These are phyloP conservation scores for Magnolia sinica DNA, from an alignment of 164 flowering plant genomes.

Conservation along the genomic window DNA sequence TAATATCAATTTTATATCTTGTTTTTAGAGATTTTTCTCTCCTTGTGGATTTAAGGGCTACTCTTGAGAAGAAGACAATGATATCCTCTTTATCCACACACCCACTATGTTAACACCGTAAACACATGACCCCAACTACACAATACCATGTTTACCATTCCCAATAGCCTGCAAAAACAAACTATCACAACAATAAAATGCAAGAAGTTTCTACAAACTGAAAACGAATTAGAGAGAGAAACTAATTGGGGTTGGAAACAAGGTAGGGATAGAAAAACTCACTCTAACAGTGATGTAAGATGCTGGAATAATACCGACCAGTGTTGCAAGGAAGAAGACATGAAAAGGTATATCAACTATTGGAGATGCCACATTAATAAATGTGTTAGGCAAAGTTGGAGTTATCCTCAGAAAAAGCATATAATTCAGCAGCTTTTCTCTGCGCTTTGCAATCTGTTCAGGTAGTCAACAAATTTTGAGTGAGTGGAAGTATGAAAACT, in stretches of 20 bases:
- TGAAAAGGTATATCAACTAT: slow-evolving; percentile 86
- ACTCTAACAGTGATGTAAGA: slow-evolving; percentile 79
- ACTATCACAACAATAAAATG: too few species aligned
- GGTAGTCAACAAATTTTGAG: background rate
- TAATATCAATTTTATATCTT: too few species aligned
- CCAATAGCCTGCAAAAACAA: too few species aligned
- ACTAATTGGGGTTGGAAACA: too few species aligned
- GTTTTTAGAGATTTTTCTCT: too few species aligned
- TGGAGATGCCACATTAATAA: slow-evolving; percentile 90
- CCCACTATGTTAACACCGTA: too few species aligned
- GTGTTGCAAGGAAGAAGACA: slow-evolving; percentile 70
- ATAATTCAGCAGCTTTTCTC: slow-evolving; percentile 51
- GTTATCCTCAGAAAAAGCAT: slow-evolving; percentile 65
- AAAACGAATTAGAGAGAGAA: background rate
- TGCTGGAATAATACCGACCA: slow-evolving; percentile 83
- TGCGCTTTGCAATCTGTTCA: slow-evolving; percentile 68
- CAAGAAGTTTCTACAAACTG: background rate
- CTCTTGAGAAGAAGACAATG: too few species aligned
- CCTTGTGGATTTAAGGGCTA: too few species aligned
- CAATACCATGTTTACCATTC: too few species aligned
- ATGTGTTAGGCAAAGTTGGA: slow-evolving; percentile 85
- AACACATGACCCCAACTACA: too few species aligned
- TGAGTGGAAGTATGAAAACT: background rate
- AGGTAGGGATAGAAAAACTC: slow-evolving; percentile 19
- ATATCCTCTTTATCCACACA: too few species aligned